Evolutionary conservation across 495 filamentous ascomycete genomes (phyloP).

Genomic region (Penicillium arizonense): DNA sequence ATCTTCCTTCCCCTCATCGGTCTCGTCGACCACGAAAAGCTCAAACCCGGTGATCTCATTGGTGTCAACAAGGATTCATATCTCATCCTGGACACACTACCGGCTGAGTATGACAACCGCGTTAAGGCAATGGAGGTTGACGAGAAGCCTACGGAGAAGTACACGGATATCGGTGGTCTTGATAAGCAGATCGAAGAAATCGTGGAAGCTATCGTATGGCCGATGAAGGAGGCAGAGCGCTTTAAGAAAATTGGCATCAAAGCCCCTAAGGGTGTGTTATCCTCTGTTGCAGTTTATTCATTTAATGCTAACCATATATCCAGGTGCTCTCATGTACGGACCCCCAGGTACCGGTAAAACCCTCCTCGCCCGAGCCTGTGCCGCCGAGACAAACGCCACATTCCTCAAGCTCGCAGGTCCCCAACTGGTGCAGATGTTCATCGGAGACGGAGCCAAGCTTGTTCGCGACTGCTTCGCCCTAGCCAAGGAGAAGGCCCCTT

Average conservation of each 20-base stretch:
- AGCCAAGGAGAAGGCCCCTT: conserved; percentile 96
- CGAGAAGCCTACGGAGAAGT: conserved; percentile 99
- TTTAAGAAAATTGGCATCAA: conserved; percentile 99
- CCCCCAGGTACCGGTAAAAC: conserved; percentile 97
- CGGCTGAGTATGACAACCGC: conserved; percentile 98
- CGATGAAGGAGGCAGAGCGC: conserved; percentile 98
- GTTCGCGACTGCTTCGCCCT: conserved; percentile 97
- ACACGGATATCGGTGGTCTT: conserved; percentile 94
- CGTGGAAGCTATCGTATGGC: conserved; percentile 99
- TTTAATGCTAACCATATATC: conserved; percentile 13
- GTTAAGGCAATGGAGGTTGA: conserved; percentile 99
- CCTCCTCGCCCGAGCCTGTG: conserved; percentile 93
- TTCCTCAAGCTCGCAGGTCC: conserved; percentile 99
- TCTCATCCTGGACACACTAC: conserved; percentile 94
- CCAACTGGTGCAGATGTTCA: conserved; percentile 99
- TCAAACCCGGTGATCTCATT: conserved; percentile 94
- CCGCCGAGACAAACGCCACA: conserved; percentile 96
- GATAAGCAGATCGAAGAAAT: conserved; percentile 99
- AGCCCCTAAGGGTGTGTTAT: conserved; percentile 86
- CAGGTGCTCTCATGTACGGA: conserved; percentile 97
- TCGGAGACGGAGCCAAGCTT: conserved; percentile 96
- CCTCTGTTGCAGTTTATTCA: background rate
- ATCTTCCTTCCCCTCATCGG: conserved; percentile 99
- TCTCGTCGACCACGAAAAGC: conserved; percentile 87
- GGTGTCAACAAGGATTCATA: conserved; percentile 99